A percentile compares a stretch with the other conserved stretches of the same genome.
Evolutionary conservation across 225 moss, liverwort and hornwort species (phyloP).

Genomic region (Polytrichum formosum): DNA sequence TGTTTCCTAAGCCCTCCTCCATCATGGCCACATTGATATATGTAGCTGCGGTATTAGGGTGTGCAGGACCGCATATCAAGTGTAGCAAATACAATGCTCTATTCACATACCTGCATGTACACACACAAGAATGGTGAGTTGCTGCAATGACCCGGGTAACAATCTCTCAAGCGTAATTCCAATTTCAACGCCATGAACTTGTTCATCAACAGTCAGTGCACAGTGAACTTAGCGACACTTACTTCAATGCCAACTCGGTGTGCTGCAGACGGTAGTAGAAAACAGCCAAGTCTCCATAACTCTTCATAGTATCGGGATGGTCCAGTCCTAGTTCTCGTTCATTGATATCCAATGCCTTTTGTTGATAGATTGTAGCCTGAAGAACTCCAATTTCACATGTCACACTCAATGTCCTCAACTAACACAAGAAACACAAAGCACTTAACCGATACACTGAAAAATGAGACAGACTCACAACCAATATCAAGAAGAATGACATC

Average conservation of each 20-base stretch:
- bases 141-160: too few relatives aligned
- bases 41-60: conserved; percentile 67
- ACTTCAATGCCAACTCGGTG: conserved; percentile 65
- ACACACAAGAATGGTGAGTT: too few relatives aligned
- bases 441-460: too few relatives aligned
- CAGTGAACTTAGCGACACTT: neutral
- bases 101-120: conserved; percentile 45
- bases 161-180: too few relatives aligned
- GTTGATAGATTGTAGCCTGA: conserved; percentile 66
- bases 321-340: conserved; percentile 72
- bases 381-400: neutral
- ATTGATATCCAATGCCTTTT: conserved; percentile 68
- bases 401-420: too few relatives aligned
- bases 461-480: too few relatives aligned
- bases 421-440: too few relatives aligned
- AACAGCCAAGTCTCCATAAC: conserved; percentile 67
- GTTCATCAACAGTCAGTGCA: too few relatives aligned
- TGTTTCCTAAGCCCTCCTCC: conserved; percentile 70
- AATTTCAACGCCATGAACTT: too few relatives aligned
- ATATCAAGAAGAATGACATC: too few relatives aligned
- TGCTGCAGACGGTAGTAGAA: conserved; percentile 72
- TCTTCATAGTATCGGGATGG: conserved; percentile 72
- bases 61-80: conserved; percentile 66
- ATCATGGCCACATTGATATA: conserved; percentile 77
- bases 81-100: conserved; percentile 61